Evolutionary conservation across 768 basidiomycete species (phyloP).

Genomic region (Suillus spraguei): DNA sequence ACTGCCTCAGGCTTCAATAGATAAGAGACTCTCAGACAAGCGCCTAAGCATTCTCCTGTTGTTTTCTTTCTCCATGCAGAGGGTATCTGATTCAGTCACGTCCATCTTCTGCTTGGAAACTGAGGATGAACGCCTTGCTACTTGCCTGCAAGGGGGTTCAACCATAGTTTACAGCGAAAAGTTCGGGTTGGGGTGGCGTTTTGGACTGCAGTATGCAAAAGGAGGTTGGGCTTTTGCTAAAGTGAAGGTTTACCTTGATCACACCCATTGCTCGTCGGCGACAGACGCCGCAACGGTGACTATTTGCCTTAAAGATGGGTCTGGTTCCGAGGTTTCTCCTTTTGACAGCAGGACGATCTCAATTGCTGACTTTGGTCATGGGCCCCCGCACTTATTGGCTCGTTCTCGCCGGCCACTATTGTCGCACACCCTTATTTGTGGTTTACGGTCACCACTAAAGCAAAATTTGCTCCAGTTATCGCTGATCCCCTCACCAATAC

Average conservation of each 20-base stretch:
- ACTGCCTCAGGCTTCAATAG: too few relatives aligned
- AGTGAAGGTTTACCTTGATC: slow-evolving; percentile 30
- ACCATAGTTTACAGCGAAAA: slow-evolving; percentile 23
- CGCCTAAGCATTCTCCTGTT: too few relatives aligned
- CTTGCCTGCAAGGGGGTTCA: slow-evolving; percentile 14
- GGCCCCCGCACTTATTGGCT: slow-evolving; percentile 27
- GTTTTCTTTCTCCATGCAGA: too few relatives aligned
- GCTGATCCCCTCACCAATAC: slow-evolving; percentile 19
- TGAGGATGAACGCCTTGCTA: slow-evolving; percentile 21
- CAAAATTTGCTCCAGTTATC: slow-evolving; percentile 10
- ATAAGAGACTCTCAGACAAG: too few relatives aligned
- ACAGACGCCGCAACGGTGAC: slow-evolving; percentile 21
- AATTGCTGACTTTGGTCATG: slow-evolving; percentile 30
- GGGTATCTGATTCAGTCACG: slow-evolving; percentile 24
- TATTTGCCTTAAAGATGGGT: slow-evolving; percentile 15
- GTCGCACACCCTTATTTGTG: slow-evolving; percentile 21
- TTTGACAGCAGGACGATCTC: slow-evolving; percentile 17
- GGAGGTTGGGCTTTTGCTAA: slow-evolving; percentile 25
- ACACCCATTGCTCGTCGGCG: slow-evolving; percentile 22
- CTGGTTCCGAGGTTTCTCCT: slow-evolving; percentile 8
- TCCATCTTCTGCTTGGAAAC: slow-evolving; percentile 26
- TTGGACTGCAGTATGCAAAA: slow-evolving; percentile 23
- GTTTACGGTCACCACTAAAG: slow-evolving; percentile 23
- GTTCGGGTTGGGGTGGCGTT: slow-evolving; percentile 32
- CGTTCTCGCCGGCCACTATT: slow-evolving; percentile 21